phyloP scores from a whole-genome alignment of 2,329 filamentous ascomycete genomes.

The Colletotrichum chlorophyti region DNA sequence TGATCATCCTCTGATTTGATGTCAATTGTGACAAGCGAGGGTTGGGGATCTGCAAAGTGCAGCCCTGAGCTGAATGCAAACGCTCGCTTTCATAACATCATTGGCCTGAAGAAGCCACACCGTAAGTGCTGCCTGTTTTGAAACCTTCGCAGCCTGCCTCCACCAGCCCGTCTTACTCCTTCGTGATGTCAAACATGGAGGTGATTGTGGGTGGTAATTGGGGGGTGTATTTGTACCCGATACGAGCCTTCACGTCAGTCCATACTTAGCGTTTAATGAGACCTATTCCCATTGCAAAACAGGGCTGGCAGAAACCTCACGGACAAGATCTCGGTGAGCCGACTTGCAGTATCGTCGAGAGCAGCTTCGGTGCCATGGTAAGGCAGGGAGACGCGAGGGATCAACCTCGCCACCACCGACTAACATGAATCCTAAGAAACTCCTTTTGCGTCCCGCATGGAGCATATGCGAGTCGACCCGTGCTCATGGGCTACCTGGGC shows the following conservation, averaged over 20 bases:
- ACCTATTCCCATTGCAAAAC: background rate
- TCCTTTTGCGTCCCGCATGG: background rate
- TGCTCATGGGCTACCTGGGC: no score
- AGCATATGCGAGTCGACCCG: constrained; percentile 2
- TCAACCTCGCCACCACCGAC: constrained; percentile 14
- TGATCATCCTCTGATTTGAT: background rate
- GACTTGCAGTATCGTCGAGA: background rate
- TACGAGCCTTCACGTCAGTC: constrained; percentile 15
- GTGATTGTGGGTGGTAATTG: no score
- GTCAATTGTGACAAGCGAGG: background rate
- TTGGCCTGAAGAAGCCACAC: constrained; percentile 14
- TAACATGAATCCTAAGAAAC: background rate
- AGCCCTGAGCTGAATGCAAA: background rate
- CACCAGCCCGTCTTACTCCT: no score
- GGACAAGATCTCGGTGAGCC: background rate
- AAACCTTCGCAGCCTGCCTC: background rate
- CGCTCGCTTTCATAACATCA: background rate
- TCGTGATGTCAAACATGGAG: no score
- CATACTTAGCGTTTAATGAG: no score
- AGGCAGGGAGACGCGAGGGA: constrained; percentile 7
- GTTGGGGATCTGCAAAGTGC: constrained; percentile 1
- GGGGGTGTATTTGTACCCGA: constrained; percentile 4
- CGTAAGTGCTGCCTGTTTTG: constrained; percentile 2
- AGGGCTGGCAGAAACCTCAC: no score
- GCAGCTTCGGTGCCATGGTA: background rate